A percentile compares a stretch with the other conserved stretches of the same genome.
These are phyloP conservation scores for Alternaria ventricosa DNA, from an alignment of 2,329 filamentous ascomycete genomes.

Conservation along the genomic window DNA sequence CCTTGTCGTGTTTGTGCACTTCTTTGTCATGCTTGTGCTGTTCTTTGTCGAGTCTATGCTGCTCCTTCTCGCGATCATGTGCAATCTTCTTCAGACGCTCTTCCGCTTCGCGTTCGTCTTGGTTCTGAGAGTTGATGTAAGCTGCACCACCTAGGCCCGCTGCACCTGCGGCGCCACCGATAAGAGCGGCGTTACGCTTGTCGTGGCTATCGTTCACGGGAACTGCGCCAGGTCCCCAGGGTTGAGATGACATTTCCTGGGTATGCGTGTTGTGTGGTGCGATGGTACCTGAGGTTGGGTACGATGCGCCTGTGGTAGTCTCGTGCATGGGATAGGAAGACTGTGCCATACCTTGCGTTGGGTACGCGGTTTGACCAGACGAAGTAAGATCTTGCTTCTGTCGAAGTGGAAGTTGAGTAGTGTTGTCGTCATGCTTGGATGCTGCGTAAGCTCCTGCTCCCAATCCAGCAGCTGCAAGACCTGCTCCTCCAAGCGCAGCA, in stretches of 20 bases:
- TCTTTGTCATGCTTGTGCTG: slow-evolving; percentile 32
- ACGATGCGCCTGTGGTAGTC: slow-evolving; percentile 1
- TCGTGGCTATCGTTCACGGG: slow-evolving; percentile 27
- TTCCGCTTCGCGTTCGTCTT: slow-evolving; percentile 41
- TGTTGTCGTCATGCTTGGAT: slow-evolving; percentile 14
- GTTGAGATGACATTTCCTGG: slow-evolving; percentile 27
- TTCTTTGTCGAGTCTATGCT: slow-evolving; percentile 25
- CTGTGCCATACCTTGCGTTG: neutral
- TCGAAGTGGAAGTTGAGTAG: slow-evolving; percentile 13
- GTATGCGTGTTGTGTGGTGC: slow-evolving; percentile 25
- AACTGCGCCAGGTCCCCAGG: slow-evolving; percentile 27
- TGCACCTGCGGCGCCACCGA: slow-evolving; percentile 27
- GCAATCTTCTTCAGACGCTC: slow-evolving; percentile 26
- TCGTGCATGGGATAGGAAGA: slow-evolving; percentile 12
- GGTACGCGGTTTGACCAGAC: slow-evolving; percentile 8
- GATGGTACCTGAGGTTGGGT: slow-evolving; percentile 14
- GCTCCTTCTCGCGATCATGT: slow-evolving; percentile 24
- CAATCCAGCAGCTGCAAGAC: slow-evolving; percentile 20
- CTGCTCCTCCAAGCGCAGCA: slow-evolving; percentile 29
- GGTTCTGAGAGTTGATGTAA: slow-evolving; percentile 37
- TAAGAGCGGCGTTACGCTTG: slow-evolving; percentile 35
- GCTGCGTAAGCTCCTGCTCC: slow-evolving; percentile 20
- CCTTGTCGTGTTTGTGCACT: slow-evolving; percentile 4
- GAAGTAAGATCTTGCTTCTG: slow-evolving; percentile 13
- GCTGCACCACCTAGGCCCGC: slow-evolving; percentile 37